Conservation (phyloP, 805 yeast genomes). For the Yamadazyma laniorum region DNA sequence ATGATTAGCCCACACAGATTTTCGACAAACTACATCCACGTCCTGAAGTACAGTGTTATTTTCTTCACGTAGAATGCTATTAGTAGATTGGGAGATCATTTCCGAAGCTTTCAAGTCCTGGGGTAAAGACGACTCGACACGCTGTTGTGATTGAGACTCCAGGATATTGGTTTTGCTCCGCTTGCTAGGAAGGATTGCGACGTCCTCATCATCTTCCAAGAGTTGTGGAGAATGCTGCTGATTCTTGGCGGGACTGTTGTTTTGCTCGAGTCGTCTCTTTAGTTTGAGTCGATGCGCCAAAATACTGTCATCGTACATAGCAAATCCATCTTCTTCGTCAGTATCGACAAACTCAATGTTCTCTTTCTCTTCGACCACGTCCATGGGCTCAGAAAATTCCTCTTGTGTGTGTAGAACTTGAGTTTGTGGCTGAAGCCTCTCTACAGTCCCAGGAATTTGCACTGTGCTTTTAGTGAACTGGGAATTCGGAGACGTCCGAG, state of each 20-base stretch:
- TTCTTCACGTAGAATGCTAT: conserved; percentile 14
- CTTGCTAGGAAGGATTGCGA: neutral
- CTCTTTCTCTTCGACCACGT: conserved; percentile 3
- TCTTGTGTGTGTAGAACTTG: conserved; percentile 35
- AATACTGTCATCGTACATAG: conserved; percentile 24
- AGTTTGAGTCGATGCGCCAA: conserved; percentile 21
- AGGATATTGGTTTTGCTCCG: neutral
- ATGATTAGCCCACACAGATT: conserved; percentile 55
- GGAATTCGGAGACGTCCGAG: neutral
- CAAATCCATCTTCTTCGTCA: conserved; percentile 12
- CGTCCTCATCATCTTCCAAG: conserved; percentile 2
- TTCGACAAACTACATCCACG: conserved; percentile 7
- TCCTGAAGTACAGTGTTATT: conserved; percentile 12
- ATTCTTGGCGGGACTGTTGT: conserved; percentile 5
- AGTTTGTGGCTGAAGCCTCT: conserved; percentile 21
- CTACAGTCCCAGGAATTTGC: conserved; percentile 23
- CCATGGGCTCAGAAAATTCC: conserved; percentile 1
- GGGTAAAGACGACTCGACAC: neutral
- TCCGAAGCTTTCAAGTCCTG: neutral
- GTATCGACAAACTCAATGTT: conserved; percentile 12
- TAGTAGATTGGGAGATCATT: neutral
- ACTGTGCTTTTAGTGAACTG: conserved; percentile 8
- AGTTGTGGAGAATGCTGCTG: conserved; percentile 4
- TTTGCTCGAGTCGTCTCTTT: neutral
- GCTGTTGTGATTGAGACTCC: neutral